Conservation (phyloP, 1,284 basidiomycete genomes). For the Sanghuangporus weigelae region DNA sequence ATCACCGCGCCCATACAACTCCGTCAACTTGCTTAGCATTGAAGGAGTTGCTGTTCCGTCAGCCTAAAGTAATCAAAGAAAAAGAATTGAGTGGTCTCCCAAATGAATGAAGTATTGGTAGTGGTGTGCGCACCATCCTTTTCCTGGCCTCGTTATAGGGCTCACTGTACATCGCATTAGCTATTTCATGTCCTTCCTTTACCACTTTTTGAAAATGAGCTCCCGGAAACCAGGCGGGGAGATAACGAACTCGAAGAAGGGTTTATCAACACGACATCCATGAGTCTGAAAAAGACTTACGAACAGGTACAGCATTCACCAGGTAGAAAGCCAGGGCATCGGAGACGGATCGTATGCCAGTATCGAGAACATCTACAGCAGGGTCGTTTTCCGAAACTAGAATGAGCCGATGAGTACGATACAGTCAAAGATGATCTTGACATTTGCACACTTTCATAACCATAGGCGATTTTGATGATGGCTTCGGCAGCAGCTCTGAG, state of each 20-base stretch:
- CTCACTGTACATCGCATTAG: conserved; percentile 1
- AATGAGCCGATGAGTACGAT: not conserved
- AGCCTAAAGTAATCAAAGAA: not conserved
- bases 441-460: not conserved
- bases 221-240: conserved; percentile 21
- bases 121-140: not conserved
- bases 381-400: conserved; percentile 8
- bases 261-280: not conserved
- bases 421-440: not conserved
- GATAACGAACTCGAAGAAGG: conserved; percentile 1
- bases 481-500: not conserved
- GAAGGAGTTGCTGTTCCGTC: too few relatives aligned
- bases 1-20: too few relatives aligned
- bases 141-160: not conserved
- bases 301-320: conserved; percentile 15
- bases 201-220: conserved; percentile 17
- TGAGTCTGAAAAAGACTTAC: not conserved
- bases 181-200: not conserved
- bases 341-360: conserved; percentile 9
- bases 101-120: not conserved
- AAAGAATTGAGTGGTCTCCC: not conserved
- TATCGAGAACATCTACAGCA: conserved; percentile 9
- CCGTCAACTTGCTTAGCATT: too few relatives aligned
- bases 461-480: conserved; percentile 10
- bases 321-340: conserved; percentile 14